Conservation (phyloP, 2,329 filamentous ascomycete genomes). For the Sclerotinia glacialis region DNA sequence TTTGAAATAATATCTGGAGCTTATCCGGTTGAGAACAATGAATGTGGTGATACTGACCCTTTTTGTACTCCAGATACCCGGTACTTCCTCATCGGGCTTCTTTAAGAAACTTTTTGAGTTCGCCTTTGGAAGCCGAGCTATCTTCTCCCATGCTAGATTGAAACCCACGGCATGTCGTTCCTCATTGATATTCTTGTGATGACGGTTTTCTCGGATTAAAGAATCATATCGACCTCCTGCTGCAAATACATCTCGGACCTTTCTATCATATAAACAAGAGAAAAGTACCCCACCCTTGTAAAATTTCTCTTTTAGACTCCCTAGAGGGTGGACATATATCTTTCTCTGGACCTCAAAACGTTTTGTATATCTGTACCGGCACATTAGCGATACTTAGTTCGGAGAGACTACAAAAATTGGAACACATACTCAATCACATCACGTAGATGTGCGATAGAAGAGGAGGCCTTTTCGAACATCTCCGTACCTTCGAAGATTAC, state of each 20-base stretch:
- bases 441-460: constrained; percentile 75
- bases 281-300: constrained; percentile 85
- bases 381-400: not conserved
- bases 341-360: constrained; percentile 72
- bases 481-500: constrained; percentile 60
- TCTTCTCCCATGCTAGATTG: constrained; percentile 82
- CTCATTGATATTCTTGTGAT: constrained; percentile 60
- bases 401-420: not conserved
- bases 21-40: not conserved
- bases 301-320: constrained; percentile 87
- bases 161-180: constrained; percentile 87
- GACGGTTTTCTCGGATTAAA: constrained; percentile 79
- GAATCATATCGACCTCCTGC: constrained; percentile 92
- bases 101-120: constrained; percentile 62
- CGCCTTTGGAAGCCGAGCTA: constrained; percentile 50
- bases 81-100: constrained; percentile 62
- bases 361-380: constrained; percentile 58
- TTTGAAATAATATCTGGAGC: not conserved
- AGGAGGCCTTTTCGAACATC: constrained; percentile 69
- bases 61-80: constrained; percentile 58
- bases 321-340: constrained; percentile 79
- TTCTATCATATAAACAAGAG: constrained; percentile 84
- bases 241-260: constrained; percentile 80
- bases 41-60: constrained; percentile 53
- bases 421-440: constrained; percentile 59